Conservation (phyloP, 306 rosid genomes). For the Senna siamea region DNA sequence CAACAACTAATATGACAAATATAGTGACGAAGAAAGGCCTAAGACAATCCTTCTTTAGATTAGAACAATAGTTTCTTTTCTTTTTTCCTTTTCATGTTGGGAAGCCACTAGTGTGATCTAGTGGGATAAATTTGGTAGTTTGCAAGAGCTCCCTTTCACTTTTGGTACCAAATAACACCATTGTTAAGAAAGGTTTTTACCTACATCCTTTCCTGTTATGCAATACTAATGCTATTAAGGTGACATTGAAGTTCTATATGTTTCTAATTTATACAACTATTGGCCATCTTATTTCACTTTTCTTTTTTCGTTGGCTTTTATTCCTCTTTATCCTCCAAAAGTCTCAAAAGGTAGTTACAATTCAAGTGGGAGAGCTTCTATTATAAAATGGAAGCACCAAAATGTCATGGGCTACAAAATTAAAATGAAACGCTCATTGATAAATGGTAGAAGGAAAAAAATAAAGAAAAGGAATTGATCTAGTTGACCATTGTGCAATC, state of each 20-base stretch:
- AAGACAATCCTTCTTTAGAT: conserved; percentile 41
- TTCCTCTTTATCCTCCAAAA: background rate
- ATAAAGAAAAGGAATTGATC: background rate
- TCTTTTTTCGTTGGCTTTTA: background rate
- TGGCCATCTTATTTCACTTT: background rate
- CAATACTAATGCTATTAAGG: background rate
- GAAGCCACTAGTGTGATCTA: conserved; percentile 21
- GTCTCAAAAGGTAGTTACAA: background rate
- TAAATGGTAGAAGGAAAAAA: background rate
- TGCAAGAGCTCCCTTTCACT: conserved; percentile 25
- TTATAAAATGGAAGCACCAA: background rate
- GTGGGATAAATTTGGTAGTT: conserved; percentile 5
- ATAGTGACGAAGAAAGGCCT: conserved; percentile 52
- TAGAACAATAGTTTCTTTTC: conserved; percentile 23
- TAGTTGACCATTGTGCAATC: conserved; percentile 63
- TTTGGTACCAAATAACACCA: conserved; percentile 26
- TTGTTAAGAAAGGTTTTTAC: conserved; percentile 23
- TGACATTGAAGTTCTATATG: background rate
- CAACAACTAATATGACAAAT: conserved; percentile 4
- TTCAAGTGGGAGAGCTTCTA: background rate
- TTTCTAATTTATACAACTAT: background rate
- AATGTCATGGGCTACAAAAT: background rate
- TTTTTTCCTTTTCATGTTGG: background rate
- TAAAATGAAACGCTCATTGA: conserved; percentile 1
- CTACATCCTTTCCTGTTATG: background rate